Evolutionary conservation across 371 early-diverging fungal species (phyloP), one percentile per base, ranked within the genome.

Genomic region (Mortierella sp.): DNA sequence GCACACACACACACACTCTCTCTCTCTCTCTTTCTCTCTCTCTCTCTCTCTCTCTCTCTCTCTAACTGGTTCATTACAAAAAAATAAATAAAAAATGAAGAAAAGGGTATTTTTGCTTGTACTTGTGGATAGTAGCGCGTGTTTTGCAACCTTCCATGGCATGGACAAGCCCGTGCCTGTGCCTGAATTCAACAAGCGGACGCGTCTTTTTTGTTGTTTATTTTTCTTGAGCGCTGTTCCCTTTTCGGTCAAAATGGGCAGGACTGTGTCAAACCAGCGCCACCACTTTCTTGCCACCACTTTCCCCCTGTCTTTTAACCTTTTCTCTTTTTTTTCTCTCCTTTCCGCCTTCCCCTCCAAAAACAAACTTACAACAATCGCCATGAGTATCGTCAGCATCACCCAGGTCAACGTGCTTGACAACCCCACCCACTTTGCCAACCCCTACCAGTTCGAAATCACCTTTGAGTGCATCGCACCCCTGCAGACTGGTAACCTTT

Each of bases 401-500:
- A 88, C 93, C 37, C 93, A 96, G 85, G 92, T 97, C 86, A 86
- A 95, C 87, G 92, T 98, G 71, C 87, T 94, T 55, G 92, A 96
- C 85, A 96, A 96, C 76, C 95, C 96, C 55, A 88, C 95, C 39
- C 87, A 89, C 53, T 97, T 97, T 79, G 87, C 89, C 66, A 90
- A 91, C 70, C 93, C 94, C 16, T 96, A 96, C 86, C 91, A 93
- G 79, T 95, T 99, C 76, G 98, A 98, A 87, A 97, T 99, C 71
- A 98, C 98, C 6, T 97, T 99, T 87, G 99, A 99, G 79, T 97
- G 98, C 86, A 90, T 96, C 53, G 89, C 94, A 8, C 93, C 92
- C 72, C 91, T 99, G 10, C 80, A 94, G 76, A 95, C 96, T 85
- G 98, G 97, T 97, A 91, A 80, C 68, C 43, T 75, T 55, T 29